These are phyloP conservation scores for Kodamaea fukazawae DNA, from an alignment of 805 yeast species.

Conservation along the genomic window DNA sequence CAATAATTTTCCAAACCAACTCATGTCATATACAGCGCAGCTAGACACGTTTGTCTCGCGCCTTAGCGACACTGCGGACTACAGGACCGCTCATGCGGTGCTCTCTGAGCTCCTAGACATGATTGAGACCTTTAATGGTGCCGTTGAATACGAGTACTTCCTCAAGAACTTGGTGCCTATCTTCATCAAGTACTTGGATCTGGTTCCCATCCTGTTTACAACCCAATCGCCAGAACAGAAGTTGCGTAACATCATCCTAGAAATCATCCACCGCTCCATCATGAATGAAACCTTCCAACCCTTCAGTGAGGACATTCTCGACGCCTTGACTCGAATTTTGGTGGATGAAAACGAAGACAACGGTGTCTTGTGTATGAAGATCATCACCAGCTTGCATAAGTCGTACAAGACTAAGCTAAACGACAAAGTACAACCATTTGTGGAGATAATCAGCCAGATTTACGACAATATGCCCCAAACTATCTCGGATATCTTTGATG, in stretches of 20 bases:
- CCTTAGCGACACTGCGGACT: slow-evolving; percentile 56
- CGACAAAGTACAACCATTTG: slow-evolving; percentile 75
- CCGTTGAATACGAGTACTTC: slow-evolving; percentile 78
- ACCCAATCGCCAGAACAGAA: slow-evolving; percentile 71
- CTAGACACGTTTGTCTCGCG: slow-evolving; percentile 67
- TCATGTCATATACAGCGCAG: slow-evolving; percentile 51
- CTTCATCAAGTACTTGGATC: slow-evolving; percentile 58
- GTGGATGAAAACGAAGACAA: slow-evolving; percentile 90
- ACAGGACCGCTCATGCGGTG: slow-evolving; percentile 60
- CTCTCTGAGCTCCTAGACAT: slow-evolving; percentile 84
- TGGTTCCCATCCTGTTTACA: slow-evolving; percentile 70
- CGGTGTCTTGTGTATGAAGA: slow-evolving; percentile 87
- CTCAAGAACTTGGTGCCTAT: slow-evolving; percentile 68
- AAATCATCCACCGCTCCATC: slow-evolving; percentile 75
- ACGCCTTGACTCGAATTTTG: slow-evolving; percentile 56
- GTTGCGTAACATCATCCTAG: slow-evolving; percentile 71
- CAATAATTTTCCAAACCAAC: slow-evolving; percentile 17
- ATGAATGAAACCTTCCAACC: slow-evolving; percentile 80
- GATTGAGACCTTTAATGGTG: slow-evolving; percentile 77
- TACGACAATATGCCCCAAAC: slow-evolving; percentile 78
- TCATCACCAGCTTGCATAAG: slow-evolving; percentile 80
- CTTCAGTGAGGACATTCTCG: slow-evolving; percentile 59
- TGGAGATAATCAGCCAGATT: slow-evolving; percentile 69
- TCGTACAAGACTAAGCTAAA: slow-evolving; percentile 67
- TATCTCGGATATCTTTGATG: slow-evolving; percentile 63